These are phyloP conservation scores for Psilocybe subaeruginosa DNA, from an alignment of 768 basidiomycete genomes.

Conservation along the genomic window DNA sequence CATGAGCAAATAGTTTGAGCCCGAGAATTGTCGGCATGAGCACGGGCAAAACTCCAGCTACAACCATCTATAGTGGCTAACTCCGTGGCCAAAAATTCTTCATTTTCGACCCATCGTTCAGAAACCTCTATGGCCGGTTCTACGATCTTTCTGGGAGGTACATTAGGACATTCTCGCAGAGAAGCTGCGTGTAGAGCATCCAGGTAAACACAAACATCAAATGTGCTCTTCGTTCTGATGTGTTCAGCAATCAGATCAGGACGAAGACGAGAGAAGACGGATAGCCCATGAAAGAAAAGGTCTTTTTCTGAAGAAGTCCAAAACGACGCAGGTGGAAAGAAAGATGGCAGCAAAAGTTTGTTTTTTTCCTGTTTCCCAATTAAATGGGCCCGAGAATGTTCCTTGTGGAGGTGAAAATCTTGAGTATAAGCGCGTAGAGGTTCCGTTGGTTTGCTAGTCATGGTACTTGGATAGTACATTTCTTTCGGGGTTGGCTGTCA, in stretches of 20 bases:
- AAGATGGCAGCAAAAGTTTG: conserved; percentile 31
- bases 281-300: conserved; percentile 70
- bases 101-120: conserved; percentile 48
- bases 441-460: conserved; percentile 3
- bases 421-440: conserved; percentile 10
- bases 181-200: conserved; percentile 48
- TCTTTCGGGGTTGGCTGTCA: neutral
- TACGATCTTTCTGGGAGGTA: conserved; percentile 14
- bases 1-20: neutral
- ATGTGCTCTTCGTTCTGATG: conserved; percentile 64
- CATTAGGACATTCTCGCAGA: neutral
- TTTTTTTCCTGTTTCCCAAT: conserved; percentile 19
- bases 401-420: conserved; percentile 16
- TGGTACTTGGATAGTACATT: conserved; percentile 3
- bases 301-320: conserved; percentile 78
- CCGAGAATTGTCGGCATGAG: conserved; percentile 1
- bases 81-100: conserved; percentile 44
- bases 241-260: conserved; percentile 77
- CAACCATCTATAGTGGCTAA: conserved; percentile 18
- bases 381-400: conserved; percentile 16
- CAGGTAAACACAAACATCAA: conserved; percentile 74
- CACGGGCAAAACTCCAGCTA: conserved; percentile 11
- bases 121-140: conserved; percentile 54
- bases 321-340: conserved; percentile 39
- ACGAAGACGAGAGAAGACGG: conserved; percentile 67